Conservation (phyloP, 176 grass and related monocot genomes). For the Coix lacrymajobi region DNA sequence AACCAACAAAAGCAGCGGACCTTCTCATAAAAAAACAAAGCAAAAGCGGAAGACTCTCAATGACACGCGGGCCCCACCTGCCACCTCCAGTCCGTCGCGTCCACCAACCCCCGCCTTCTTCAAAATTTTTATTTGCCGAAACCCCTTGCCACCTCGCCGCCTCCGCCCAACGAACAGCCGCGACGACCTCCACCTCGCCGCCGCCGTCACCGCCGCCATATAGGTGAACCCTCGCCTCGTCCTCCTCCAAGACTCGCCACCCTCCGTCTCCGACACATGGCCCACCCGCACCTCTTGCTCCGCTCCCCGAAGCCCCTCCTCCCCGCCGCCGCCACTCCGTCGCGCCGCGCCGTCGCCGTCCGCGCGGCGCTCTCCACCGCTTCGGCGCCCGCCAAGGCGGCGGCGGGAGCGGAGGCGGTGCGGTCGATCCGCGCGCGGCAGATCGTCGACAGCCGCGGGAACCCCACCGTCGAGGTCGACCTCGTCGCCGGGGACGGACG, state of each 20-base stretch:
- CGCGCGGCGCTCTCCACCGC: constrained; percentile 44
- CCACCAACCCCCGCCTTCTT: constrained; percentile 24
- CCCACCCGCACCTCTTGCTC: constrained; percentile 42
- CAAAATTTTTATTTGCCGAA: constrained; percentile 22
- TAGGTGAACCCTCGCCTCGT: background rate
- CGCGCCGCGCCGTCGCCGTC: constrained; percentile 31
- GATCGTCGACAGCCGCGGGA: constrained; percentile 96
- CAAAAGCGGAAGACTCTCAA: background rate
- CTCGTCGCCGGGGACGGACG: constrained; percentile 55
- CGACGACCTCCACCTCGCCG: constrained; percentile 12
- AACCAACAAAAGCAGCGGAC: background rate
- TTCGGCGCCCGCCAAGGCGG: background rate
- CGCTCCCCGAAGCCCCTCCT: constrained; percentile 41
- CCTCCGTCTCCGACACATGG: constrained; percentile 11
- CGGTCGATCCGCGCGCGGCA: constrained; percentile 84
- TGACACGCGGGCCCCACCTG: constrained; percentile 4
- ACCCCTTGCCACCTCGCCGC: constrained; percentile 27
- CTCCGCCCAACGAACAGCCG: constrained; percentile 18
- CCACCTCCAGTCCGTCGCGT: background rate
- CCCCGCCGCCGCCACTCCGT: background rate
- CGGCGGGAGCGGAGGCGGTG: constrained; percentile 30
- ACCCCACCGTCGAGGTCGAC: constrained; percentile 97
- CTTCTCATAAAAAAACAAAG: too few relatives aligned
- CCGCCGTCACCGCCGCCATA: constrained; percentile 18
- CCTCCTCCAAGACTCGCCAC: background rate